These are phyloP conservation scores for Diaporthe nobilis DNA, from an alignment of 2,329 filamentous ascomycete species.

Conservation along the genomic window DNA sequence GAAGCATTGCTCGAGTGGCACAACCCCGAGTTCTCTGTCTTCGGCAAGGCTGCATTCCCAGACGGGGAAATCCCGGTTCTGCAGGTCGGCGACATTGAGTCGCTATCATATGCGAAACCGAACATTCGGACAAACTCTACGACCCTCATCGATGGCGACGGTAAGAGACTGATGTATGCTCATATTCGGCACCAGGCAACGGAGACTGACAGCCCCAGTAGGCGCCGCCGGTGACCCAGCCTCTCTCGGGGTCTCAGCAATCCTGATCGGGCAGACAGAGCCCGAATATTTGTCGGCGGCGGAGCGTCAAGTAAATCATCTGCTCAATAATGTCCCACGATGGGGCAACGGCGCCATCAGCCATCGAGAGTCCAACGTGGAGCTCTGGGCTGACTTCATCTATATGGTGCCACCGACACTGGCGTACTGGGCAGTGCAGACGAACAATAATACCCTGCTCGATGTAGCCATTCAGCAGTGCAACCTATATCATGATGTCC, in stretches of 20 bases:
- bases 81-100: background rate
- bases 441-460: background rate
- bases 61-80: background rate
- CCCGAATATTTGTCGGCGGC: background rate
- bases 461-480: background rate
- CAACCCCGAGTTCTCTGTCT: background rate
- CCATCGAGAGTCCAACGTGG: background rate
- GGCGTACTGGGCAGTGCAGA: conserved; percentile 12
- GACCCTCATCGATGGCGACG: background rate
- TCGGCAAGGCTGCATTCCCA: background rate
- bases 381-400: conserved; percentile 1
- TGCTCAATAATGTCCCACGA: background rate
- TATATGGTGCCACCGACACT: conserved; percentile 1
- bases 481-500: background rate
- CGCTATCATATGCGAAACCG: background rate
- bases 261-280: background rate
- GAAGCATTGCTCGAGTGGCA: conserved; percentile 11
- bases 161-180: background rate
- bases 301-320: background rate
- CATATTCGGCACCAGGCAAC: background rate
- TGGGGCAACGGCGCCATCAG: background rate
- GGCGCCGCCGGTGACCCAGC: conserved; percentile 4
- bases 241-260: background rate
- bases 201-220: background rate
- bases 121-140: conserved; percentile 16